phyloP scores from a whole-genome alignment of 306 rosid species.

The Geum urbanum region DNA sequence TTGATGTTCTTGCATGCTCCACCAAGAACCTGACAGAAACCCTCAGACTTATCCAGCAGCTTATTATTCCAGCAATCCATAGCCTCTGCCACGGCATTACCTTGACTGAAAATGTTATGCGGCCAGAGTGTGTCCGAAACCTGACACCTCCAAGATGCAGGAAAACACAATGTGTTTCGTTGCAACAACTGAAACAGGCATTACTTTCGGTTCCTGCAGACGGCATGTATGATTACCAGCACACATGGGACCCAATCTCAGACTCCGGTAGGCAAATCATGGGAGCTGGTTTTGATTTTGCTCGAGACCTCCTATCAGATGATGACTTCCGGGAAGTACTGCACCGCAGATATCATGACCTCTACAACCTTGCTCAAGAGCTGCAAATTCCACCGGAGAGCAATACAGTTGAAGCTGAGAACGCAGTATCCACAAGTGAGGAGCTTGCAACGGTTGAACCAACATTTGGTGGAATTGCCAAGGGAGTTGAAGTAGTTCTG shows the following conservation, averaged over 20 bases:
- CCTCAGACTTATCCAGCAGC: slow-evolving; percentile 71
- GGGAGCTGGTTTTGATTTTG: slow-evolving; percentile 69
- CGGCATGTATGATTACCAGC: slow-evolving; percentile 96
- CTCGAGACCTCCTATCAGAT: slow-evolving; percentile 79
- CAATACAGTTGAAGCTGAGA: slow-evolving; percentile 48
- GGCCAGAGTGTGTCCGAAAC: slow-evolving; percentile 81
- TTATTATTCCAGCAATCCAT: slow-evolving; percentile 74
- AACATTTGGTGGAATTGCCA: slow-evolving; percentile 82
- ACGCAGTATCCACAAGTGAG: slow-evolving; percentile 36
- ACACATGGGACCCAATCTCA: slow-evolving; percentile 68
- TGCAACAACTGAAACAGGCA: slow-evolving; percentile 75
- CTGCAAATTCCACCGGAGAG: slow-evolving; percentile 77
- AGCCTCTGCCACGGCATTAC: slow-evolving; percentile 77
- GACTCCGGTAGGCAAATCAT: slow-evolving; percentile 62
- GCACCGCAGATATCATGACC: slow-evolving; percentile 81
- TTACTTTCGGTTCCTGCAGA: slow-evolving; percentile 86
- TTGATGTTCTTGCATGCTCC: slow-evolving; percentile 79
- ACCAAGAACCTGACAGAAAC: slow-evolving; percentile 83
- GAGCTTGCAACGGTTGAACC: slow-evolving; percentile 65
- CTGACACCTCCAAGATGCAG: slow-evolving; percentile 78
- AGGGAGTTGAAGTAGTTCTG: slow-evolving; percentile 82
- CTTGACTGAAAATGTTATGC: slow-evolving; percentile 59
- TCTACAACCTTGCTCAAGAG: slow-evolving; percentile 78
- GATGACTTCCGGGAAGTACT: slow-evolving; percentile 86
- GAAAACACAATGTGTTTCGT: slow-evolving; percentile 56